Base-by-base conservation (phyloP, 2,329 filamentous ascomycete species). In the Phialophora verrucosa region DNA sequence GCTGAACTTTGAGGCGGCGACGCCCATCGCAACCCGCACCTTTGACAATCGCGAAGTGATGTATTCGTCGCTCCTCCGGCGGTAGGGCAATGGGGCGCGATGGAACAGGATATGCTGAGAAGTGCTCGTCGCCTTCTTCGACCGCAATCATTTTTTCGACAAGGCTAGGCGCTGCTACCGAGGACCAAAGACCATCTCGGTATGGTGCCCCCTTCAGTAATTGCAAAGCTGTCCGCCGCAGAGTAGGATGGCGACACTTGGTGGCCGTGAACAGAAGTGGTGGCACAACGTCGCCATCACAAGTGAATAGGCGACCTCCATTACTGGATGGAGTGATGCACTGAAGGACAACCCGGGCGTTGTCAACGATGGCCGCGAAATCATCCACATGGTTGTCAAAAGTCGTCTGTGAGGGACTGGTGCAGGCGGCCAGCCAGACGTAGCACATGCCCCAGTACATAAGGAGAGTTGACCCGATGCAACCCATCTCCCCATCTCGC, bases 221-320 rank as follows among this genome's bases (percentile, higher is more conserved):
- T 3, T 32, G 47, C 23, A 72, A 60, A 20, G 75, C 74, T 49
- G 72, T 71, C 5, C 71, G 66, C 6, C 77, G 71, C 29, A 78
- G 65, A 8, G 68, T 63, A 11, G 73, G 74, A 53, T 75, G 66
- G 2, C 77, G 76, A 59, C 77, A 79, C 60, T 76, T 78, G 0
- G 75, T 64, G 2, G 74, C 73, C 0, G 73, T 72, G 56, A 77
- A 77, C 53, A 77, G 78, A 17, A 79, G 49, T 2, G 76, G 74
- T 1, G 76, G 73, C 61, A 75, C 64, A 7, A 71, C 73, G 14
- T 76, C 76, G 25, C 73, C 65, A 27, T 78, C 77, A 32, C 74
- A 69, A 7, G 70, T 74, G 54, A 69, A 61, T 6, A 51, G 44
- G 17, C 47, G 57, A 17, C 59, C n/a, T 27, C 32, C 31, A 11